Conservation (phyloP, 148 eudicot species). For the Dianthus caryophyllus region DNA sequence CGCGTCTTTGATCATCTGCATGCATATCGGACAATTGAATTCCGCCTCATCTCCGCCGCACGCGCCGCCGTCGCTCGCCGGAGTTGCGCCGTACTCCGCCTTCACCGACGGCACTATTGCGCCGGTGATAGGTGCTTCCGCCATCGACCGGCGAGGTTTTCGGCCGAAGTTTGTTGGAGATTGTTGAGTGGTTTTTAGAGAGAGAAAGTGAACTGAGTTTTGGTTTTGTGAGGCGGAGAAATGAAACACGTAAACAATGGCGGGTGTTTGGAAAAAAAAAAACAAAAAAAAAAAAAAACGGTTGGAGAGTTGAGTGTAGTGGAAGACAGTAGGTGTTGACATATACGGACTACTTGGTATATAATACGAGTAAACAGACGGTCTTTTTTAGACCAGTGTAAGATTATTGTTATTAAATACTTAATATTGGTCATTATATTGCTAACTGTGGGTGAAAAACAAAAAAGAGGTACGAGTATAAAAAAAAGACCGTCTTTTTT, state of each 20-base stretch:
- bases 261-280: background rate
- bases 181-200: background rate
- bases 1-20: conserved; percentile 82
- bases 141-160: conserved; percentile 15
- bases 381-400: no score
- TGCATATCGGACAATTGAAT: conserved; percentile 77
- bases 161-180: no score
- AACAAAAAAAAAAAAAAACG: no score
- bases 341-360: no score
- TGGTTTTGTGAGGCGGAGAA: background rate
- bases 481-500: no score
- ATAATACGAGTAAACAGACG: no score
- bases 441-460: no score
- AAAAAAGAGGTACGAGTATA: no score
- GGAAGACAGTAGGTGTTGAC: no score
- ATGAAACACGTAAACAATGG: background rate
- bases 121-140: conserved; percentile 17
- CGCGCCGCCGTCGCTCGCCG: background rate
- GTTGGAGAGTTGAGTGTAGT: no score
- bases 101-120: conserved; percentile 48
- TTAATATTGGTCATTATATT: no score
- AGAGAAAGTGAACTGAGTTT: background rate
- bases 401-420: no score
- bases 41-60: conserved; percentile 43
- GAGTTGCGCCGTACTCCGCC: conserved; percentile 26